A percentile compares a stretch with the other conserved stretches of the same genome.
Conservation (phyloP, 495 filamentous ascomycete species). For the Neurospora terricola region DNA sequence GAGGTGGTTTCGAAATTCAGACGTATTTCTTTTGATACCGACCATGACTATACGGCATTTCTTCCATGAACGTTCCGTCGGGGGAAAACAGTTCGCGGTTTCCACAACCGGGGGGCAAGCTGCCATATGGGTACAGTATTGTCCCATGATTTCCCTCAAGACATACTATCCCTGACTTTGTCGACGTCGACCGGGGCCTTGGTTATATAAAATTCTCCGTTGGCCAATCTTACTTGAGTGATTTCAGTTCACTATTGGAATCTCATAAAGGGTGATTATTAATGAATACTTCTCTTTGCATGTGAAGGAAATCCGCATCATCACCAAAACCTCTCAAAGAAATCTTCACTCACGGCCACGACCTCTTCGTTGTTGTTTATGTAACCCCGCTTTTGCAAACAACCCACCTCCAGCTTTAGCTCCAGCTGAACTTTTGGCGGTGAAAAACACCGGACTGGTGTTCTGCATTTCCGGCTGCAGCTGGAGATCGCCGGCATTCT, state of each 20-base stretch:
- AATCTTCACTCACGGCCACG: not conserved
- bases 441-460: not conserved
- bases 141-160: not conserved
- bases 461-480: not conserved
- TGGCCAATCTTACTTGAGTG: not conserved
- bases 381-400: not conserved
- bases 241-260: not conserved
- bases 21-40: not conserved
- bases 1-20: not conserved
- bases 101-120: not conserved
- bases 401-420: not conserved
- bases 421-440: not conserved
- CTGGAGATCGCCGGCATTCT: not conserved
- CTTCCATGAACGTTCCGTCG: not conserved
- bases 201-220: not conserved
- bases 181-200: not conserved
- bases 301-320: not conserved
- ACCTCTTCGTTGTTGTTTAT: not conserved
- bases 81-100: not conserved
- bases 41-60: not conserved
- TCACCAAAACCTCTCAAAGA: not conserved
- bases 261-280: not conserved
- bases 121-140: not conserved
- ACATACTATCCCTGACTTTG: not conserved
- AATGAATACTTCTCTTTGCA: not conserved